phyloP scores from a whole-genome alignment of 345 rosid species.

The Gossypium thurberi region DNA sequence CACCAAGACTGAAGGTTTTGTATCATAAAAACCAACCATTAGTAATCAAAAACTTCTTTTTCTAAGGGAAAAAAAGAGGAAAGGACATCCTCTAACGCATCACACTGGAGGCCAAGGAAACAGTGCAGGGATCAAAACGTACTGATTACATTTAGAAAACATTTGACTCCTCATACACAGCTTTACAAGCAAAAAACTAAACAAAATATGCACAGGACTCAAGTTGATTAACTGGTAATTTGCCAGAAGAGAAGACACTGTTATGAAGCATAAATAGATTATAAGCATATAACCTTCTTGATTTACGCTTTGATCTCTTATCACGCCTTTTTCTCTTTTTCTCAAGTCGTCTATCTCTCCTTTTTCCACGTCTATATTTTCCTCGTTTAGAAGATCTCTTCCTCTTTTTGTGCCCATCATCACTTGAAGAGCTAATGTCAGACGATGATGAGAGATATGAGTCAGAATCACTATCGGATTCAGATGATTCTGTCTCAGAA shows the following conservation, averaged over 20 bases:
- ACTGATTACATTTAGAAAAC: not conserved
- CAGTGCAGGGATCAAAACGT: not conserved
- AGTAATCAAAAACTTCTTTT: not conserved
- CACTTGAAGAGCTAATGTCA: constrained; percentile 78
- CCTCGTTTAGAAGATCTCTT: constrained; percentile 73
- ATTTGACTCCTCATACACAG: not conserved
- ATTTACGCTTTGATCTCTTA: constrained; percentile 59
- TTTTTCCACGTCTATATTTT: constrained; percentile 57
- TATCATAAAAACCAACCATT: not conserved
- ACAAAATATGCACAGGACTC: not conserved
- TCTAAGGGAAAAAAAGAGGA: not conserved
- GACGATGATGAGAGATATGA: constrained; percentile 57
- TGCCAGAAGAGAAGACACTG: not conserved
- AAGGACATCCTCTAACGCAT: not conserved
- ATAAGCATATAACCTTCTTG: constrained; percentile 51
- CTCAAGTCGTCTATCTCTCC: constrained; percentile 69
- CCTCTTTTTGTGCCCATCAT: constrained; percentile 68
- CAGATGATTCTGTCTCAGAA: constrained; percentile 67
- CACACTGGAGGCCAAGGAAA: not conserved
- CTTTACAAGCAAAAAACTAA: not conserved
- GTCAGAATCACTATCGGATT: constrained; percentile 74
- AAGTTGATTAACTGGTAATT: not conserved
- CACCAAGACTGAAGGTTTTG: not conserved
- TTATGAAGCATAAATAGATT: not conserved
- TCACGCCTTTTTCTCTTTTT: constrained; percentile 63